Percentiles rank a stretch among this genome's conserved stretches.
These are phyloP conservation scores for Botryotinia narcissicola DNA, from an alignment of 2,329 filamentous ascomycete genomes.

Conservation along the genomic window DNA sequence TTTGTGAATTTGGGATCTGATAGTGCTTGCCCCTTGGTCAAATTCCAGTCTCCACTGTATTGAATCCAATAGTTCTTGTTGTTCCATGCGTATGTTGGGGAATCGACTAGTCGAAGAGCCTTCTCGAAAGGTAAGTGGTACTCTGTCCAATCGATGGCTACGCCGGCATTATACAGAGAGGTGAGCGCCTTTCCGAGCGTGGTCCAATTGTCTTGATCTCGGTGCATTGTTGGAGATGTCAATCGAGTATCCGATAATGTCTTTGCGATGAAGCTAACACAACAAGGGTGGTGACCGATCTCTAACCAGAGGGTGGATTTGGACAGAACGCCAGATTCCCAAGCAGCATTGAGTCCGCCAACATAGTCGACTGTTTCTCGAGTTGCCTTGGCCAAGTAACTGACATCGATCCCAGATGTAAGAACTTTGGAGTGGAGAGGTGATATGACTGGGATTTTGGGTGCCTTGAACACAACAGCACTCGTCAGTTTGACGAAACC, in stretches of 20 bases:
- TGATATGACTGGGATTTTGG: neutral
- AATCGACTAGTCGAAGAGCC: neutral
- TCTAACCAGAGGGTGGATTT: conserved; percentile 44
- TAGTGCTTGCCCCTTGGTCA: conserved; percentile 40
- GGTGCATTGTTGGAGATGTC: neutral
- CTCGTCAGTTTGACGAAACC: conserved; percentile 47
- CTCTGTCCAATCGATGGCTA: conserved; percentile 12
- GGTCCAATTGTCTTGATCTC: conserved; percentile 40
- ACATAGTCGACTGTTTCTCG: conserved; percentile 65
- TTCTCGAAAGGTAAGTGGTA: conserved; percentile 9
- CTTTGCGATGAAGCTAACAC: neutral
- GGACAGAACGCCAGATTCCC: conserved; percentile 55
- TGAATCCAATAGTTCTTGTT: conserved; percentile 64
- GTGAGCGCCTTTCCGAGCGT: neutral
- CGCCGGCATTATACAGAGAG: neutral
- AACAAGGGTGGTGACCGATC: conserved; percentile 4
- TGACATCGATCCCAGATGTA: conserved; percentile 49
- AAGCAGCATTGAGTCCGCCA: conserved; percentile 53
- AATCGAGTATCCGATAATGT: neutral
- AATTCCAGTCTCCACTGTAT: conserved; percentile 57
- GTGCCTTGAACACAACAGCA: neutral
- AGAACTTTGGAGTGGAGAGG: neutral
- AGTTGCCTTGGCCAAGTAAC: conserved; percentile 63
- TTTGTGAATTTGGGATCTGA: conserved; percentile 53
- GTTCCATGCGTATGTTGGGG: conserved; percentile 65